Evolutionary conservation across 1,284 basidiomycete species (phyloP).

Genomic region (Pseudozyma sp.): DNA sequence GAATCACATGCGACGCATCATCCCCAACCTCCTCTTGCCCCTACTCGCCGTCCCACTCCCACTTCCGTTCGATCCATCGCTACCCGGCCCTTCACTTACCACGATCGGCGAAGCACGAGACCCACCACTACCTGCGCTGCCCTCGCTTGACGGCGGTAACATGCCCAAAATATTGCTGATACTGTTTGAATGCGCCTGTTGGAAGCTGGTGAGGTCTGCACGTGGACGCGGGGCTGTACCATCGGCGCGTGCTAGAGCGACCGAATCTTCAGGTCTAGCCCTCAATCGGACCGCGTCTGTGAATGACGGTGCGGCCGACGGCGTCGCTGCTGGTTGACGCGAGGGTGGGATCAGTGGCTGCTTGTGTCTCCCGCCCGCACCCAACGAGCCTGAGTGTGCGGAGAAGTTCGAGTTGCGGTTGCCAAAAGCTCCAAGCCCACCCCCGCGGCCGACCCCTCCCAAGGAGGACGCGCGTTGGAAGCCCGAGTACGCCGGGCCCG

Average conservation of each 20-base stretch:
- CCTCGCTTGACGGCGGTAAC: slow-evolving; percentile 11
- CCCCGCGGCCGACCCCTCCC: slow-evolving; percentile 2
- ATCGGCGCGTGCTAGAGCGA: slow-evolving; percentile 18
- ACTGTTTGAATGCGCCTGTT: slow-evolving; percentile 35
- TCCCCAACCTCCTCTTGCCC: slow-evolving; percentile 31
- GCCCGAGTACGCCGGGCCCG: slow-evolving; percentile 15
- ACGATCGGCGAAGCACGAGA: slow-evolving; percentile 32
- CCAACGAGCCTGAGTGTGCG: background rate
- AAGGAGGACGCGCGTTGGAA: slow-evolving; percentile 45
- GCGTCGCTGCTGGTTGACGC: slow-evolving; percentile 14
- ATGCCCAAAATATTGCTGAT: slow-evolving; percentile 34
- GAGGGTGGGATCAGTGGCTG: slow-evolving; percentile 38
- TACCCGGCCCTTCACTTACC: slow-evolving; percentile 3
- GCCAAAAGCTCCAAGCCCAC: slow-evolving; percentile 12
- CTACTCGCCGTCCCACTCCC: background rate
- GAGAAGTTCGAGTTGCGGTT: slow-evolving; percentile 1
- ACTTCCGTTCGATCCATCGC: background rate
- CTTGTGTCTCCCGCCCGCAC: slow-evolving; percentile 13
- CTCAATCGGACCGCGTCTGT: slow-evolving; percentile 41
- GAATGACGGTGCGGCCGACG: slow-evolving; percentile 29
- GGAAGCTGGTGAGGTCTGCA: slow-evolving; percentile 51
- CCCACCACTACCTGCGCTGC: slow-evolving; percentile 9
- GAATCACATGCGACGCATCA: slow-evolving; percentile 25
- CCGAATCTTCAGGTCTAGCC: slow-evolving; percentile 42
- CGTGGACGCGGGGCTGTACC: slow-evolving; percentile 33